Evolutionary conservation across 805 yeast species (phyloP).

Genomic region (Metschnikowia corniflorae): DNA sequence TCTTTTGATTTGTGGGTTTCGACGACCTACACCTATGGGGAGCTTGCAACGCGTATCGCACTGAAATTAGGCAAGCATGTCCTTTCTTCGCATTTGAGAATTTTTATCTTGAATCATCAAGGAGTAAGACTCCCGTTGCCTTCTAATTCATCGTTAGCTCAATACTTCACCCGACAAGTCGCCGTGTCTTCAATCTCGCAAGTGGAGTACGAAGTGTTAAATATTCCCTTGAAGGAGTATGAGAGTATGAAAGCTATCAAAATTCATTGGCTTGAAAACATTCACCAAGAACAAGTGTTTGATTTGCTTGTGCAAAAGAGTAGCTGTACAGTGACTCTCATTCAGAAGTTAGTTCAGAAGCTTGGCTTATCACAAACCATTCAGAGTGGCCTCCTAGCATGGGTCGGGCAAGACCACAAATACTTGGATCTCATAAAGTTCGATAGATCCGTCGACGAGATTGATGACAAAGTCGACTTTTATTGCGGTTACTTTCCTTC

Average conservation of each 20-base stretch:
- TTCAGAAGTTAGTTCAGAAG: conserved; percentile 54
- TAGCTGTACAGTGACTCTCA: conserved; percentile 53
- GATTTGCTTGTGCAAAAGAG: conserved; percentile 68
- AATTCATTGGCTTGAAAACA: conserved; percentile 68
- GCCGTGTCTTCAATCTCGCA: conserved; percentile 42
- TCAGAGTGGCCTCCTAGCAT: conserved; percentile 47
- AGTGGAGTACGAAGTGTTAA: conserved; percentile 74
- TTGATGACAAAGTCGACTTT: conserved; percentile 34
- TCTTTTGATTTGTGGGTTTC: conserved; percentile 67
- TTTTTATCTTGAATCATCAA: conserved; percentile 57
- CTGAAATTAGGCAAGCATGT: conserved; percentile 40
- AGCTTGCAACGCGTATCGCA: conserved; percentile 62
- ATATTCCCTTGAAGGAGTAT: conserved; percentile 67
- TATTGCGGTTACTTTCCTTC: conserved; percentile 43
- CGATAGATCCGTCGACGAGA: conserved; percentile 31
- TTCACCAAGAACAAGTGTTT: conserved; percentile 62
- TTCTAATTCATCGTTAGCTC: conserved; percentile 33
- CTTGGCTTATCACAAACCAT: conserved; percentile 48
- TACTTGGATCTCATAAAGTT: conserved; percentile 37
- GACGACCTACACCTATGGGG: conserved; percentile 52
- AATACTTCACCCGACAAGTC: conserved; percentile 39
- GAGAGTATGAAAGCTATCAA: conserved; percentile 70
- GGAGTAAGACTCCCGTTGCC: conserved; percentile 53
- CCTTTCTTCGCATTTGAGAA: conserved; percentile 59
- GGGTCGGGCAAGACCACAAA: conserved; percentile 49